These are phyloP conservation scores for Batrachochytrium dendrobatidis DNA, from an alignment of 371 early-diverging fungal genomes.

Conservation along the genomic window DNA sequence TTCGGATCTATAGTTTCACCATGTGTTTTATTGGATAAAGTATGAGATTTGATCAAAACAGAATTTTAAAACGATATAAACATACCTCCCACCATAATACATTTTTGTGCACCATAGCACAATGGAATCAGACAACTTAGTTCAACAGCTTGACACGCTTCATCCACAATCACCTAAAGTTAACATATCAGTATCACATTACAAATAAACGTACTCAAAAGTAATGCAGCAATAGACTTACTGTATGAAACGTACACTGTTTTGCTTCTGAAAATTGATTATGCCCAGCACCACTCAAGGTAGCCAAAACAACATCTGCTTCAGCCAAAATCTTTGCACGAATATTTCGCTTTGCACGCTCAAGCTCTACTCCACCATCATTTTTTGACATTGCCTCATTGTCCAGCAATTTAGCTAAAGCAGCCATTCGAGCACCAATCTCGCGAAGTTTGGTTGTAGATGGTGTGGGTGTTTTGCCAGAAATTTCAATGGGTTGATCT, in stretches of 20 bases:
- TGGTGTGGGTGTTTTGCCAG: constrained; percentile 16
- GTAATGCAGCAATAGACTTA: not conserved
- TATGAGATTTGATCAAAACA: constrained; percentile 1
- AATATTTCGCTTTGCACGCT: constrained; percentile 45
- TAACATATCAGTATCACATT: not conserved
- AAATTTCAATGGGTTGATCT: constrained; percentile 5
- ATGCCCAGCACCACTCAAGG: constrained; percentile 83
- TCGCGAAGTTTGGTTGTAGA: not conserved
- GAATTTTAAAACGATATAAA: not conserved
- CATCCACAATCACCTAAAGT: constrained; percentile 81
- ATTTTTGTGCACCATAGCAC: constrained; percentile 69
- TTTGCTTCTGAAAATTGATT: constrained; percentile 59
- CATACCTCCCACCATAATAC: constrained; percentile 87
- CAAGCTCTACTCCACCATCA: constrained; percentile 41
- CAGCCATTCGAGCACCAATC: constrained; percentile 24
- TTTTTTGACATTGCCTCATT: constrained; percentile 36
- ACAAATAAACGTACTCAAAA: not conserved
- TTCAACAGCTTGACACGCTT: constrained; percentile 96
- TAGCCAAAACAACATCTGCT: constrained; percentile 52
- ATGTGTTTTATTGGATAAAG: too few relatives aligned
- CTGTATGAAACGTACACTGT: constrained; percentile 27
- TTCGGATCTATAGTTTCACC: constrained; percentile 76
- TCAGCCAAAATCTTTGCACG: constrained; percentile 41
- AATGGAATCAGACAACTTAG: constrained; percentile 85
- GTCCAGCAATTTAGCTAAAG: constrained; percentile 27